phyloP scores from a whole-genome alignment of 495 filamentous ascomycete species.

The Aspergillus asperescens region DNA sequence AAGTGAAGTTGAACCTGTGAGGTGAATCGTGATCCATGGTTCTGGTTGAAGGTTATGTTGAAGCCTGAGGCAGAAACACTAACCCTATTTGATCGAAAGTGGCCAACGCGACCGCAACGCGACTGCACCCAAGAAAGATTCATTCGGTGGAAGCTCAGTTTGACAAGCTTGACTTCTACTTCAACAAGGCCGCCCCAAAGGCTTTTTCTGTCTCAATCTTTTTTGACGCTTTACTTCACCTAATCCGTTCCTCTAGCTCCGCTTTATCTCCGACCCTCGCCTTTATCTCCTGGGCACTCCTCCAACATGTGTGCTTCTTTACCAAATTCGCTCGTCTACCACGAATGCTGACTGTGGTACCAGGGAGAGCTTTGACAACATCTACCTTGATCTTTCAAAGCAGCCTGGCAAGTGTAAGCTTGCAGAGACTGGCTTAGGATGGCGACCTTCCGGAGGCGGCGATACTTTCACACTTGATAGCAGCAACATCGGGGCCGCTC shows the following conservation, averaged over 20 bases:
- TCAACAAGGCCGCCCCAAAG: background rate
- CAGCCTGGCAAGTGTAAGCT: conserved; percentile 87
- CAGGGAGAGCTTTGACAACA: conserved; percentile 92
- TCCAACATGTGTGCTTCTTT: conserved; percentile 39
- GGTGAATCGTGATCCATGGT: background rate
- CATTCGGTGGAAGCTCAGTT: background rate
- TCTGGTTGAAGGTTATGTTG: background rate
- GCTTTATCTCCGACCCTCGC: background rate
- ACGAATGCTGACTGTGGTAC: conserved; percentile 21
- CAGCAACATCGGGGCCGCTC: conserved; percentile 73
- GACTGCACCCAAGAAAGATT: background rate
- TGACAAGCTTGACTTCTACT: background rate
- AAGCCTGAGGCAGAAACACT: conserved; percentile 1
- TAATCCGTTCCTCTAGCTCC: background rate
- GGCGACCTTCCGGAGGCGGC: conserved; percentile 81
- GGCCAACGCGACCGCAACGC: conserved; percentile 2
- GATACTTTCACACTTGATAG: conserved; percentile 88
- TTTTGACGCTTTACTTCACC: background rate
- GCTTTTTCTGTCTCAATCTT: background rate
- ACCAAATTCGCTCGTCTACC: conserved; percentile 2
- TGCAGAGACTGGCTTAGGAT: conserved; percentile 86
- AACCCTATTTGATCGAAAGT: background rate
- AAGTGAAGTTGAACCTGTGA: background rate
- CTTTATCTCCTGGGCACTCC: conserved; percentile 18
- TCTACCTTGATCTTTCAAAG: conserved; percentile 90